Base-by-base conservation (phyloP, 176 grass and related monocot genomes). In the Aegilops sharonensis region DNA sequence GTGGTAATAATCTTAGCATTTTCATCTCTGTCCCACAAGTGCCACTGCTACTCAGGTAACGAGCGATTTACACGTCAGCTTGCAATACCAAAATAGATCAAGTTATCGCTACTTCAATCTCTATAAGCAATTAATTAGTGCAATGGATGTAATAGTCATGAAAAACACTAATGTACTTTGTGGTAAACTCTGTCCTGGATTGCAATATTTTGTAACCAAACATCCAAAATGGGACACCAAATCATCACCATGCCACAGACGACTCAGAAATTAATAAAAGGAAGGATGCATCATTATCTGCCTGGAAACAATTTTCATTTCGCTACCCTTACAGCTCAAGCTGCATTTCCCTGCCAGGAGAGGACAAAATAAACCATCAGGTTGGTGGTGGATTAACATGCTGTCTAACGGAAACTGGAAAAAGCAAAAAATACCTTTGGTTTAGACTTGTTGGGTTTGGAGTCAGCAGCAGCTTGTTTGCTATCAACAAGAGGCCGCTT, bases 361-460 rank as follows among this genome's bases (percentile, higher is more conserved):
- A 67, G 11, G 9, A 61, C 11, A 20, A 48, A 2, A 9, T 11
- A 54, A 75, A 79, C 11, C 9, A 24, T 68, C 21, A 68, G 75
- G 32, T 8, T 54, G 15, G 15, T 18, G 50, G 35, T 6, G 8
- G 68, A 64, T 63, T 77, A 5, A 3, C 25, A 66, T 42, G 9
- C 23, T n/a, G 2, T 48, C 40, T 57, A 43, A 43, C 9, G 4
- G 30, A 12, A 63, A 76, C 31, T 6, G 14, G 13, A 9, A 4
- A 17, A 9, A 9, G 17, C 2, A 37, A 35, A 6, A 81, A 31
- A 57, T 9, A 95, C 91, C 93, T 95, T 92, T 17, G 87, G 84
- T 89, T 96, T 94, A 27, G 92, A 64, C 65, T 94, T 94, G 17
- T 85, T 95, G 25, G 86, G 79, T 89, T 98, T 96, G 34, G 87